Evolutionary conservation across 1,284 basidiomycete genomes (phyloP), one percentile per base, ranked within the genome.

Genomic region (Fistulina hepatica): DNA sequence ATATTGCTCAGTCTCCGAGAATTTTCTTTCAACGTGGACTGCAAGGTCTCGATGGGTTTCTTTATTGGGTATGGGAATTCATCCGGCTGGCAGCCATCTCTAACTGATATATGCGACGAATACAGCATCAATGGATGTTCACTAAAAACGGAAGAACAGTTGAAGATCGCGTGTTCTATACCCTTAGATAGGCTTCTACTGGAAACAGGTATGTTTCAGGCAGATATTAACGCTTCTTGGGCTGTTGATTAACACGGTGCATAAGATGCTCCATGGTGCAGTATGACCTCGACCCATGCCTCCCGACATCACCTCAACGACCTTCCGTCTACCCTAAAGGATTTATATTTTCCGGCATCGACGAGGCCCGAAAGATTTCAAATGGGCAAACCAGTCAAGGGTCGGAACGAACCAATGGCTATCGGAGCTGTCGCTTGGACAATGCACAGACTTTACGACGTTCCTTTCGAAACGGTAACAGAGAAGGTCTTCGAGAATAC

Each of bases 201-300:
- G 9, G 90, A 94, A 56, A 91, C 85, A 32, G 81, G 84, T 78
- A 31, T 40, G 64, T 53, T 10, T 11, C 30, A 30, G 23, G 20
- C 16, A 34, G 20, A 20, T 17, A 33, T 43, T 41, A 31, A 3
- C 16, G 24, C 31, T 33, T 7, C 30, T 30, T 23, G 7, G 49
- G 47, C 50, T 46, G 21, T 9, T 26, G 12, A 13, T 43, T 28
- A 12, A 16, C 21, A 19, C 21, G 30, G 23, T 19, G 2, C 6
- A 38, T 22, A 41, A 84, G 85, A 89, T 57, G 75, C 81, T 0
- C 85, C 85, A 3, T 92, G 88, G 85, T 92, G 89, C 53, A 72
- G 79, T 3, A 69, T 85, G 57, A 82, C 82, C 4, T 67, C 76
- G 1, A 78, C 80, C 0, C 84, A 90, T 44, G 83, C 84, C 3